These are phyloP conservation scores for Simplicillium sp. DNA, from an alignment of 2,329 filamentous ascomycete genomes.

Conservation along the genomic window DNA sequence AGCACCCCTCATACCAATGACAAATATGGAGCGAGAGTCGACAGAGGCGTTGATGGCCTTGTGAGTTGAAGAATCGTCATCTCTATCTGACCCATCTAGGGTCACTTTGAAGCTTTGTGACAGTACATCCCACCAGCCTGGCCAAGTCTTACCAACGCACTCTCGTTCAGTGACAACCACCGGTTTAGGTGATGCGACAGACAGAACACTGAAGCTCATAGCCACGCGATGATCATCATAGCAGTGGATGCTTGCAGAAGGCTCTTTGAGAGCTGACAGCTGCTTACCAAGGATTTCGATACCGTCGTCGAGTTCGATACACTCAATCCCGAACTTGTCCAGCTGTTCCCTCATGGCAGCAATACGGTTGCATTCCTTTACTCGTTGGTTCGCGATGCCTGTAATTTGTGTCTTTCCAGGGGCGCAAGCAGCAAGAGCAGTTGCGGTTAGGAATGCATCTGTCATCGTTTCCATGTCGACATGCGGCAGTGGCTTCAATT, in stretches of 20 bases:
- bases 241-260: conserved; percentile 67
- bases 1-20: conserved; percentile 95
- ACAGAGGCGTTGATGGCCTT: conserved; percentile 6
- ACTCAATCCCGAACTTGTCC: conserved; percentile 82
- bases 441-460: conserved; percentile 92
- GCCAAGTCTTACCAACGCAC: conserved; percentile 96
- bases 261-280: conserved; percentile 37
- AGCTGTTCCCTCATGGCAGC: conserved; percentile 91
- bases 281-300: conserved; percentile 59
- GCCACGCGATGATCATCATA: conserved; percentile 97
- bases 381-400: conserved; percentile 93
- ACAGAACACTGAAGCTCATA: conserved; percentile 94
- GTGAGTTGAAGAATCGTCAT: conserved; percentile 5
- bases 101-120: conserved; percentile 67
- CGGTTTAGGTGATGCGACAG: conserved; percentile 58
- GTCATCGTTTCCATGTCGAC: conserved; percentile 99
- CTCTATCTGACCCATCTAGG: conserved; percentile 63
- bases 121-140: conserved; percentile 93
- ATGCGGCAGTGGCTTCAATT: conserved; percentile 64
- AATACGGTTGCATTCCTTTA: conserved; percentile 97
- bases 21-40: conserved; percentile 64
- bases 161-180: conserved; percentile 81
- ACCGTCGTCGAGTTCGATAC: conserved; percentile 87
- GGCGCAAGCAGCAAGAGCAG: conserved; percentile 83
- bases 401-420: conserved; percentile 75